These are phyloP conservation scores for Pythium apleroticum DNA, from an alignment of 352 stramenopile species.

Conservation along the genomic window DNA sequence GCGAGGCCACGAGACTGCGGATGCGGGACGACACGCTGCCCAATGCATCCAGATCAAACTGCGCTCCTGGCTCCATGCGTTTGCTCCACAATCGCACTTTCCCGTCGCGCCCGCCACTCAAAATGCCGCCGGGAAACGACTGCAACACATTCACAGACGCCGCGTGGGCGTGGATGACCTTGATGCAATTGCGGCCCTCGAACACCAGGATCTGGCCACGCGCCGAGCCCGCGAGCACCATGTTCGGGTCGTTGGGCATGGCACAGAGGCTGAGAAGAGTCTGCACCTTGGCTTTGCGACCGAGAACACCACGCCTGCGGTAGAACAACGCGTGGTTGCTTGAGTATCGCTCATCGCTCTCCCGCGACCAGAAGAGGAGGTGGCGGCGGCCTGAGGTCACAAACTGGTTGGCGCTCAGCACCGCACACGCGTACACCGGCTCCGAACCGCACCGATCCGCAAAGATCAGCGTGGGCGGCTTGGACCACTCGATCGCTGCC, in stretches of 20 bases:
- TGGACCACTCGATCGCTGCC: conserved; percentile 48
- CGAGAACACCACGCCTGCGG: conserved; percentile 52
- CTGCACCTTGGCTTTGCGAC: conserved; percentile 68
- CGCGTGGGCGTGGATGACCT: conserved; percentile 66
- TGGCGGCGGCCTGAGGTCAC: conserved; percentile 64
- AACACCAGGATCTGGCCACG: conserved; percentile 79
- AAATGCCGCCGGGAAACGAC: conserved; percentile 49
- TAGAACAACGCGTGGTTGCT: conserved; percentile 48
- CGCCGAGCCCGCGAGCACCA: conserved; percentile 64
- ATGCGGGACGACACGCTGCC: conserved; percentile 57
- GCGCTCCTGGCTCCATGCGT: conserved; percentile 61
- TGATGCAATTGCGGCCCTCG: conserved; percentile 73
- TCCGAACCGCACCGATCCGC: conserved; percentile 46
- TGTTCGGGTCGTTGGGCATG: conserved; percentile 46
- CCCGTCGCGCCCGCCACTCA: conserved; percentile 71
- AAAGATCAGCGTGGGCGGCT: conserved; percentile 55
- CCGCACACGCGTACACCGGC: conserved; percentile 45
- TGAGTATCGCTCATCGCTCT: conserved; percentile 57
- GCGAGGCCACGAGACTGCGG: conserved; percentile 58
- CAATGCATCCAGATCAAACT: conserved; percentile 73
- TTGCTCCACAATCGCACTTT: conserved; percentile 82
- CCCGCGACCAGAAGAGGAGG: conserved; percentile 74
- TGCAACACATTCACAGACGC: conserved; percentile 59
- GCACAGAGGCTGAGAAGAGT: conserved; percentile 58
- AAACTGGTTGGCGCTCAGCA: conserved; percentile 50